Evolutionary conservation across 352 stramenopile species (phyloP).

Genomic region (Aphanomyces invadans): DNA sequence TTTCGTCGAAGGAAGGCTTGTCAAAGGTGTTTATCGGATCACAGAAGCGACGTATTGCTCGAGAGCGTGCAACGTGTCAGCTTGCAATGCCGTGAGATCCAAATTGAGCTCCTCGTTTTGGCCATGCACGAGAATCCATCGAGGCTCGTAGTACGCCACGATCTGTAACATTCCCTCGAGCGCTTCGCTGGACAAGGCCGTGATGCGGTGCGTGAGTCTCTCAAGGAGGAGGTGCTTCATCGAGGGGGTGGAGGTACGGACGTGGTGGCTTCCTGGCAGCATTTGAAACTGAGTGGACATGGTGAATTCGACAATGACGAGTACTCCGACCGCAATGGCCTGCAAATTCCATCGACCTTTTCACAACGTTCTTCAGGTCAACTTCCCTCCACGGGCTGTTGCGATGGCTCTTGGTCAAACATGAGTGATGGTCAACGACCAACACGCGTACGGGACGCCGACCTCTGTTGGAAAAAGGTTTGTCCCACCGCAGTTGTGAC

Average conservation of each 20-base stretch:
- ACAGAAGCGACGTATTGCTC: conserved; percentile 2
- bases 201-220: conserved; percentile 8
- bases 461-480: no score
- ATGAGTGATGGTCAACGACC: no score
- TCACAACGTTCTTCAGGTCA: no score
- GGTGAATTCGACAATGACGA: neutral
- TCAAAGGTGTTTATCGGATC: neutral
- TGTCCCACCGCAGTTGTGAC: no score
- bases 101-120: conserved; percentile 12
- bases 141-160: conserved; percentile 6
- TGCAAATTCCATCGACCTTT: no score
- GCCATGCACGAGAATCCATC: neutral
- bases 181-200: conserved; percentile 14
- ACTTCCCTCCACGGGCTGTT: no score
- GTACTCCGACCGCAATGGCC: no score
- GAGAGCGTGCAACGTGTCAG: conserved; percentile 19
- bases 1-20: no score
- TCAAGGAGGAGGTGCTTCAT: neutral
- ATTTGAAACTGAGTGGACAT: neutral
- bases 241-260: neutral
- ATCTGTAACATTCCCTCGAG: conserved; percentile 2
- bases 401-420: no score
- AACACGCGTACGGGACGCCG: no score
- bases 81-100: conserved; percentile 5
- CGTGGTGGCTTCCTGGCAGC: neutral